These are phyloP conservation scores for Phytophthora chlamydospora DNA, from an alignment of 352 stramenopile genomes.

Conservation along the genomic window DNA sequence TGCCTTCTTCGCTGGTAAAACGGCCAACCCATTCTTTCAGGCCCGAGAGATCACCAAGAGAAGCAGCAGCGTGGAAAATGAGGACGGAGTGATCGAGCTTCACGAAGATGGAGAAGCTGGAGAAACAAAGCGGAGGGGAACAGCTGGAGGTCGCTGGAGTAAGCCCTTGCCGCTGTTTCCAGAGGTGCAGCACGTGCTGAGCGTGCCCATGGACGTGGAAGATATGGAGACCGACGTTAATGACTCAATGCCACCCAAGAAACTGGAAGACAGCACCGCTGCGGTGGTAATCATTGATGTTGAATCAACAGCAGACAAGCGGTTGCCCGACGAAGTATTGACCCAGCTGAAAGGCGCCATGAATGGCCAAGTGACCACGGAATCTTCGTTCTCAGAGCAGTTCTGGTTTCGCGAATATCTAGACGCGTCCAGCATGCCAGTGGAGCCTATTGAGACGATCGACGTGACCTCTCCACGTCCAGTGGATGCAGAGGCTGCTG, in stretches of 20 bases:
- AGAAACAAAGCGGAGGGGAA: constrained; percentile 21
- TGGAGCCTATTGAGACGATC: constrained; percentile 12
- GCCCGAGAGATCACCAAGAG: constrained; percentile 22
- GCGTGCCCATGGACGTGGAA: constrained; percentile 12
- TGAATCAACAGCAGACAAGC: constrained; percentile 24
- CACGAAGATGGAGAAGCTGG: constrained; percentile 17
- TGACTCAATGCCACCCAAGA: constrained; percentile 14
- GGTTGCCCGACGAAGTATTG: constrained; percentile 20
- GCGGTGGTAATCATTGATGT: constrained; percentile 44
- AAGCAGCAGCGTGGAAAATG: constrained; percentile 32
- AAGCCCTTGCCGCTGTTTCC: constrained; percentile 51
- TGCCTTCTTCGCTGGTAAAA: constrained; percentile 69
- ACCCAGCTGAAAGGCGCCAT: constrained; percentile 27
- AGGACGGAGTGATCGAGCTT: constrained; percentile 37
- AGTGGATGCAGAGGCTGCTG: constrained; percentile 10
- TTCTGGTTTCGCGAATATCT: constrained; percentile 68
- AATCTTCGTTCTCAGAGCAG: constrained; percentile 54
- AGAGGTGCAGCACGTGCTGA: constrained; percentile 48
- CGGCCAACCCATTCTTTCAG: constrained; percentile 75
- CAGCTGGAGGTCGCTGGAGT: constrained; percentile 40
- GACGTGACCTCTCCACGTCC: constrained; percentile 28
- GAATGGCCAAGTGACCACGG: constrained; percentile 49
- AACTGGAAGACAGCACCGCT: background rate
- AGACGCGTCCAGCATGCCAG: constrained; percentile 23
- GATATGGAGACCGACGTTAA: constrained; percentile 15